Conservation (phyloP, 2,329 filamentous ascomycete species). For the Lachnellula hyalina region DNA sequence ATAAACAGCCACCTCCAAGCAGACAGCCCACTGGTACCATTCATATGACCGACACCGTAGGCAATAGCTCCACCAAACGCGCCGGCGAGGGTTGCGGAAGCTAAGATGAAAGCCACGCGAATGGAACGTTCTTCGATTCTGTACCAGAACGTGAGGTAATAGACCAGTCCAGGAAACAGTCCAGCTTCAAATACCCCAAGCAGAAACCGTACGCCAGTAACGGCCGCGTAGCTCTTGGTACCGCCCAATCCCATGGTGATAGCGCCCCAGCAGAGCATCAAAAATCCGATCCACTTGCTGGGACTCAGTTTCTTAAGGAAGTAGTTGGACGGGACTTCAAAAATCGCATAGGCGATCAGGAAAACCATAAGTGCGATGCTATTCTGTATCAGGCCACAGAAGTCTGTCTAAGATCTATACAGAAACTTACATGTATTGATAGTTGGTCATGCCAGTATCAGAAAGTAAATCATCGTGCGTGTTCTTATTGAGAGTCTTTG, state of each 20-base stretch:
- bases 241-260: constrained; percentile 44
- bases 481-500: constrained; percentile 58
- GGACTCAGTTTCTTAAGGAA: constrained; percentile 43
- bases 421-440: constrained; percentile 48
- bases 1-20: constrained; percentile 31
- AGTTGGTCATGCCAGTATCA: constrained; percentile 55
- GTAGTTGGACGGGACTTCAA: constrained; percentile 46
- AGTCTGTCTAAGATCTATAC: background rate
- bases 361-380: constrained; percentile 43
- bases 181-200: constrained; percentile 48
- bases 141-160: constrained; percentile 32
- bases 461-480: constrained; percentile 56
- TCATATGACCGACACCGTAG: constrained; percentile 29
- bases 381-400: background rate
- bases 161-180: constrained; percentile 34
- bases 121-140: constrained; percentile 26
- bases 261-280: constrained; percentile 45
- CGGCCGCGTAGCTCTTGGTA: constrained; percentile 36
- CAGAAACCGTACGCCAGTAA: constrained; percentile 42
- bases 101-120: constrained; percentile 28
- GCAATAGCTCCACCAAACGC: constrained; percentile 31
- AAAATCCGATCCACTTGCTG: constrained; percentile 44
- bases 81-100: constrained; percentile 29
- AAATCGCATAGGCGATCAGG: constrained; percentile 42
- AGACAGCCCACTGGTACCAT: constrained; percentile 19